Base-by-base conservation (phyloP, 495 filamentous ascomycete species). In the Penicillium soppii region DNA sequence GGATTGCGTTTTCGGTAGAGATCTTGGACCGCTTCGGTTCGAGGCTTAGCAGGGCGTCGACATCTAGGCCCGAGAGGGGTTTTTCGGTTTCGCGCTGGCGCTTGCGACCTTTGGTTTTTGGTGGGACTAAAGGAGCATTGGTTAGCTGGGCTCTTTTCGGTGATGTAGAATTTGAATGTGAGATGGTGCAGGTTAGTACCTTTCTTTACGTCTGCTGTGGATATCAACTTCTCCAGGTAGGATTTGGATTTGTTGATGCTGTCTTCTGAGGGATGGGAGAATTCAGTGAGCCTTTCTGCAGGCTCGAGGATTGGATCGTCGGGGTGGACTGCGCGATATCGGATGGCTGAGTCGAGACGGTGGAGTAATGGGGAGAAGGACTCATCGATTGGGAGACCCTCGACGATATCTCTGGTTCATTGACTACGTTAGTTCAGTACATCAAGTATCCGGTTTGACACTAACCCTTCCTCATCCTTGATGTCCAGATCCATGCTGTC, bases 291-390 rank as follows among this genome's bases (percentile, higher is more conserved):
- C 4, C 85, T 83, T 5, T 85, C 79, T 27, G 85, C 75, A 10
- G 83, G 79, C 7, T 84, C 79, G 1, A 83, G 85, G 13, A 96
- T 63, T 0, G 86, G 80, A 8, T 85, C 77, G 5, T 84, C 71
- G 0, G 89, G 85, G 62, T 92, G 76, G 2, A 90, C 79, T 0
- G 92, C 94, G 17, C 92, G 86, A 65, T 84, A 82, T 23, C 87
- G 83, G 47, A 97, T 82, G 32, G 89, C 89, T 69, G 95, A 84
- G 51, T 90, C 87, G 32, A 97, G 81, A 46, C 92, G 86, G 65
- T 97, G 94, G 19, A 97, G 73, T n/a, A 89, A 60, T n/a, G 94
- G 91, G n/a, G 89, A 91, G 72, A 83, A 97, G 1, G 84, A 83
- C 42, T 97, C 89, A 22, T 95, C 90, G 41, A 96, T 80, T 7